Conservation (phyloP, 139 green algal genomes). For the Tetradesmus lagerheimii region DNA sequence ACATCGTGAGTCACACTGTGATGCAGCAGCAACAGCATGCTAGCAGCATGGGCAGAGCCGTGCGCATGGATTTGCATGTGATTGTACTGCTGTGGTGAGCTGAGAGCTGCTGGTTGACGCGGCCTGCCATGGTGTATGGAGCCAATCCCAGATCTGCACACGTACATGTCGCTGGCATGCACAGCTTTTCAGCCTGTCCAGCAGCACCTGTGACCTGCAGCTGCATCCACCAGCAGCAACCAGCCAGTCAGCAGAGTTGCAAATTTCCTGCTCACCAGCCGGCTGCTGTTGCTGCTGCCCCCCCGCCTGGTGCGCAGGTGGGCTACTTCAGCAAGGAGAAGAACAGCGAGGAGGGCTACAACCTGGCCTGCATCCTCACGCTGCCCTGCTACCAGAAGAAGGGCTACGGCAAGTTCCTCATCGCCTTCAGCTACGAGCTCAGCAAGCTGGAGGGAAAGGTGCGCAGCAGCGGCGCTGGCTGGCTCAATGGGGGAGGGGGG, state of each 20-base stretch:
- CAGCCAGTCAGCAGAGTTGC: background rate
- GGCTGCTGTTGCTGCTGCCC: background rate
- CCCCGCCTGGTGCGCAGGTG: slow-evolving; percentile 28
- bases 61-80: no score
- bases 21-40: no score
- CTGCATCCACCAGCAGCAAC: background rate
- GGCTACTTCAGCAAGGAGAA: slow-evolving; percentile 97
- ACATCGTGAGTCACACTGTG: slow-evolving; percentile 79
- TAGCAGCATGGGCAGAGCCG: no score
- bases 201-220: background rate
- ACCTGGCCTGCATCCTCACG: slow-evolving; percentile 99
- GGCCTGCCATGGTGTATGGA: no score
- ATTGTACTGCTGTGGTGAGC: no score
- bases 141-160: no score
- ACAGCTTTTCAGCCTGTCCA: no score
- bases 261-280: no score
- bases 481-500: background rate
- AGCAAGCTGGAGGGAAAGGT: slow-evolving; percentile 97
- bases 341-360: slow-evolving; percentile 93
- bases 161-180: no score
- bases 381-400: slow-evolving; percentile 98
- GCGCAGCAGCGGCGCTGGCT: background rate
- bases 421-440: slow-evolving; percentile 95
- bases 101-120: no score
- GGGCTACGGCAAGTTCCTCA: slow-evolving; percentile 99